Base-by-base conservation (phyloP, 2,329 filamentous ascomycete genomes). In the Fusarium pininemorale region DNA sequence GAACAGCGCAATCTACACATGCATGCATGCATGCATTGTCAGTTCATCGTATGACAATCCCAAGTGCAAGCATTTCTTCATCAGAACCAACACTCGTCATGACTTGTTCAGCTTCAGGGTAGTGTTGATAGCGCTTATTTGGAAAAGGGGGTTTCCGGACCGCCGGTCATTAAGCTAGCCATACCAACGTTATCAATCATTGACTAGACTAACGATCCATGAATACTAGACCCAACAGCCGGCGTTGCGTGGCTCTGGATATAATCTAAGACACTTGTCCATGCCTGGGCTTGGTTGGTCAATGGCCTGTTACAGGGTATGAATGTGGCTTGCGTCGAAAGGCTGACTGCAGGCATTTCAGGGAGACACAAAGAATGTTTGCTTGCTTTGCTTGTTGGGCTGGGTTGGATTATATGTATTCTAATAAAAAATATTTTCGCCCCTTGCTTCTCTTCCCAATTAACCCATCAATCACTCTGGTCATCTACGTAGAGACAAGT, bases 381-480 rank as follows among this genome's bases (percentile, higher is more conserved):
- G 32, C 24, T 20, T 50, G 28, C 45, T 48, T 30, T 26, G 24
- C 12, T 14, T 26, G 35, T n/a, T 54, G n/a, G 50, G 24, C 30
- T 55, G 32, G 51, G 12, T 30, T 50, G 41, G 11, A 55, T 50
- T 69, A 28, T 55, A 45, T 55, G 20, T 63, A 63, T 39, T 35
- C n/a, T 50, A 41, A 51, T 51, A 32, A 51, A 63, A 44, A 13
- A 14, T 37, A 24, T 45, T 63, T 63, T 24, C 28, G n/a, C 20
- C 26, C 32, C 37, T 35, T 32, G 32, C 45, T 28, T 56, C 32
- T 51, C 63, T 63, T 70, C 41, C 44, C 58, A 32, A 70, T 70
- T 70, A 70, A 20, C 18, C 53, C 41, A 24, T 56, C 15, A 59
- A 53, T 53, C 20, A 39, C 41, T 39, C 30, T 38, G 26, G 16